Base-by-base conservation (phyloP, 768 basidiomycete genomes). In the Phaeotremella fagi region DNA sequence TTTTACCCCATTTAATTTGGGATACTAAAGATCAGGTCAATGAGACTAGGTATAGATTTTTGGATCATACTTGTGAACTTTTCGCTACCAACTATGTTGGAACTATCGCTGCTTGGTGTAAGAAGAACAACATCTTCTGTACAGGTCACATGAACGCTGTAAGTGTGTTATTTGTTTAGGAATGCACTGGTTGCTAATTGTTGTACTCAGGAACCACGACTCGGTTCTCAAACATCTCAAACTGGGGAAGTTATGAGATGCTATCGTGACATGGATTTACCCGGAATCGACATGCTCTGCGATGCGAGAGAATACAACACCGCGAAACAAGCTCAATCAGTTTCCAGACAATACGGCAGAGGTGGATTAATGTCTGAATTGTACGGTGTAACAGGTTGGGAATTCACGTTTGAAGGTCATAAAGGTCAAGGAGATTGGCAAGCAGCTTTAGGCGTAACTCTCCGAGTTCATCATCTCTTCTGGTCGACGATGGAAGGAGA, bases 381-480 rank as follows among this genome's bases (percentile, higher is more conserved):
- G 42, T 67, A 67, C 51, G 65, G 65, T 4, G 64, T 59, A 12
- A 68, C 60, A 1, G 54, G 52, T 18, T 61, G 63, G 63, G 29
- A 55, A 4, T 64, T 68, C 45, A 56, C 54, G 15, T 68, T 68
- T 27, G 53, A 55, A 46, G 63, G 63, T 22, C 63, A 68, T 36
- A 68, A 68, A 27, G 60, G 60, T 23, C 60, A 60, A 50, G 66
- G 66, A 16, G 66, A 68, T 42, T 68, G 66, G 66, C 66, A 68
- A 50, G 63, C 63, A 20, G 66, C 66, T 26, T 42, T 67, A 11
- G 65, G 65, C 15, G 60, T 67, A 14, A 64, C 59, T 1, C 45
- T 64, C 20, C 53, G 65, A 18, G 60, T 67, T 20, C 65, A 48
- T 27, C 60, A 68, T 46, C 48, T 68, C 23, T 56, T 53, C 24